Evolutionary conservation across 2,329 filamentous ascomycete species (phyloP).

Genomic region (Aspergillus japonicus): DNA sequence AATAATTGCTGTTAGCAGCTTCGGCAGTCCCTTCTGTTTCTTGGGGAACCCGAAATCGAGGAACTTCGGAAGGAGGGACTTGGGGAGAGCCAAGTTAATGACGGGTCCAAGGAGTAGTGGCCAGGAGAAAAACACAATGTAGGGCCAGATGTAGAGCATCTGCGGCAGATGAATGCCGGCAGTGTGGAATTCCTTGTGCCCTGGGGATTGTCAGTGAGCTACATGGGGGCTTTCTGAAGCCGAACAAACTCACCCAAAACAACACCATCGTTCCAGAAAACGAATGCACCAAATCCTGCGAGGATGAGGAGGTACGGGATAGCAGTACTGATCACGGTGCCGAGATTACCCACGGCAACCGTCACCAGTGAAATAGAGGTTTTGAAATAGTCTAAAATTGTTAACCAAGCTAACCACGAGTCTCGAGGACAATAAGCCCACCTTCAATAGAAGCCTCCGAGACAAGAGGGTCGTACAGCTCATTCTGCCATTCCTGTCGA

Average conservation of each 20-base stretch:
- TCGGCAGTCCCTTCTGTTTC: constrained; percentile 40
- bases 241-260: constrained; percentile 67
- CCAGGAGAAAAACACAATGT: constrained; percentile 84
- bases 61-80: constrained; percentile 32
- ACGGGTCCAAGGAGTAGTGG: constrained; percentile 67
- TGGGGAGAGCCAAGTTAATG: constrained; percentile 38
- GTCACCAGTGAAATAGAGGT: constrained; percentile 63
- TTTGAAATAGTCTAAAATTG: constrained; percentile 46
- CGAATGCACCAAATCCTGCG: constrained; percentile 68
- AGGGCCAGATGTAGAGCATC: constrained; percentile 93
- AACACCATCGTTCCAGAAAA: constrained; percentile 84
- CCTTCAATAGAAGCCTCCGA: constrained; percentile 51
- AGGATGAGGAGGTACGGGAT: constrained; percentile 63
- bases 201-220: constrained; percentile 43
- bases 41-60: constrained; percentile 35
- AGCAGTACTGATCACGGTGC: constrained; percentile 40
- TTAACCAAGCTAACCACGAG: constrained; percentile 23
- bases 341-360: constrained; percentile 51
- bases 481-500: constrained; percentile 34
- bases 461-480: constrained; percentile 53
- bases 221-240: background rate
- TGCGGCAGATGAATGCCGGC: constrained; percentile 86
- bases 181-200: constrained; percentile 91
- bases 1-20: constrained; percentile 34
- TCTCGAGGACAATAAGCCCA: constrained; percentile 27